Conservation (phyloP, 768 basidiomycete genomes). For the Pleurotus tuoliensis region DNA sequence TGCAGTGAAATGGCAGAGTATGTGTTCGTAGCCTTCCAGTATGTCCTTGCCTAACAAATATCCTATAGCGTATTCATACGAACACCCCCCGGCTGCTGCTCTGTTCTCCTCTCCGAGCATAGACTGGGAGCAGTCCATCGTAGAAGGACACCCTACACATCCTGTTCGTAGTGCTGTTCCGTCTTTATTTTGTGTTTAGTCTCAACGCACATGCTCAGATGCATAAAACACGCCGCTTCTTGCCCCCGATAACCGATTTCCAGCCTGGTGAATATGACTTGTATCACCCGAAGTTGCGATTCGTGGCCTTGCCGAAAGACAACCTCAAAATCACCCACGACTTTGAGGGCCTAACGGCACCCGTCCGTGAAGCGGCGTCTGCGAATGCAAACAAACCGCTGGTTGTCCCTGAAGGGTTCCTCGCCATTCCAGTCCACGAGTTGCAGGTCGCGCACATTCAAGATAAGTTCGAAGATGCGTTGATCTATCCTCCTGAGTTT, state of each 20-base stretch:
- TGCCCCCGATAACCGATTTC: constrained; percentile 44
- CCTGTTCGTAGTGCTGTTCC: constrained; percentile 32
- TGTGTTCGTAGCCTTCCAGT: constrained; percentile 8
- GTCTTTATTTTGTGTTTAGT: background rate
- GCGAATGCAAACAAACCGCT: constrained; percentile 31
- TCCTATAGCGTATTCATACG: constrained; percentile 40
- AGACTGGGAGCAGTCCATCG: constrained; percentile 58
- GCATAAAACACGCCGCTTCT: constrained; percentile 52
- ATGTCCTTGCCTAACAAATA: background rate
- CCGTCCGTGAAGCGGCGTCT: constrained; percentile 38
- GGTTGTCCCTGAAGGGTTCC: constrained; percentile 27
- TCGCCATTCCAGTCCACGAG: constrained; percentile 52
- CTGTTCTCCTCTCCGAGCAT: constrained; percentile 44
- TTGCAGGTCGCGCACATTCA: constrained; percentile 47
- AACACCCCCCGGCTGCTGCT: constrained; percentile 43
- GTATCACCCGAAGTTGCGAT: constrained; percentile 42
- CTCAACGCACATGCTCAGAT: constrained; percentile 31
- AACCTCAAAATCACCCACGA: constrained; percentile 46
- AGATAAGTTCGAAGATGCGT: constrained; percentile 44
- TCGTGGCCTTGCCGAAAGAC: constrained; percentile 40
- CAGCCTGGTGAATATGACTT: constrained; percentile 47
- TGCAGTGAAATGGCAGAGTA: constrained; percentile 53
- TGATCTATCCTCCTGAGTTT: constrained; percentile 39
- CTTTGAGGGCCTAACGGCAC: constrained; percentile 39
- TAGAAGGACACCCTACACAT: constrained; percentile 59